phyloP scores from a whole-genome alignment of 1,284 basidiomycete genomes.

The Leccinum fallax region DNA sequence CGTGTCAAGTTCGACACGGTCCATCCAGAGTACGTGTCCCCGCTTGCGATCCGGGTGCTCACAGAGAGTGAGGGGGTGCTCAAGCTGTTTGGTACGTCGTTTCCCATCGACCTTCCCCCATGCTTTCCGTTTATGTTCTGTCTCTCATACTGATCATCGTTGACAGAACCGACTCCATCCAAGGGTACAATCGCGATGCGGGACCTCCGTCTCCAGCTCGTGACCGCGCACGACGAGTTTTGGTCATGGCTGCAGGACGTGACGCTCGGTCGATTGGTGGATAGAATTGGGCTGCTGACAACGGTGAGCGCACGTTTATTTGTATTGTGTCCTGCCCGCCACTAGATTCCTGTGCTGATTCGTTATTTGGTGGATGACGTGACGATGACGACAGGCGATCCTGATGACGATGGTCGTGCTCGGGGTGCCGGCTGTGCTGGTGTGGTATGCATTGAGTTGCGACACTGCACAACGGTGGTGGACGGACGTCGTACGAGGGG shows the following conservation, averaged over 20 bases:
- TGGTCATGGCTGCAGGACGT: conserved; percentile 22
- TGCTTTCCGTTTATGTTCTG: background rate
- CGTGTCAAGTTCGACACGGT: conserved; percentile 28
- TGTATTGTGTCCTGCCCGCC: background rate
- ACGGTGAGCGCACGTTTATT: conserved; percentile 12
- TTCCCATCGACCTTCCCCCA: background rate
- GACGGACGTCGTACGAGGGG: conserved; percentile 7
- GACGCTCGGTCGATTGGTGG: conserved; percentile 26
- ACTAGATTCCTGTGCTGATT: background rate
- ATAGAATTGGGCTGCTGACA: conserved; percentile 24
- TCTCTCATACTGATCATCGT: background rate
- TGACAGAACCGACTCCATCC: conserved; percentile 33
- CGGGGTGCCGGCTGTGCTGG: conserved; percentile 18
- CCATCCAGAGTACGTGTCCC: conserved; percentile 29
- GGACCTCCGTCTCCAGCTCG: conserved; percentile 22
- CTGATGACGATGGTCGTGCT: conserved; percentile 25
- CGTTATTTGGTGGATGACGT: background rate
- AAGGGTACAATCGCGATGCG: conserved; percentile 26
- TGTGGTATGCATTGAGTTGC: conserved; percentile 21
- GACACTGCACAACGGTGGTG: conserved; percentile 13
- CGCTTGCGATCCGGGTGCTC: conserved; percentile 31
- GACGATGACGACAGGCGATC: conserved; percentile 15
- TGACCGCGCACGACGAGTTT: conserved; percentile 25
- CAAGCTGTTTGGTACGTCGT: conserved; percentile 32
- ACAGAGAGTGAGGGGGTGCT: conserved; percentile 31